Base-by-base conservation (phyloP, 179 eudicot species). In the Corrigiola litoralis region DNA sequence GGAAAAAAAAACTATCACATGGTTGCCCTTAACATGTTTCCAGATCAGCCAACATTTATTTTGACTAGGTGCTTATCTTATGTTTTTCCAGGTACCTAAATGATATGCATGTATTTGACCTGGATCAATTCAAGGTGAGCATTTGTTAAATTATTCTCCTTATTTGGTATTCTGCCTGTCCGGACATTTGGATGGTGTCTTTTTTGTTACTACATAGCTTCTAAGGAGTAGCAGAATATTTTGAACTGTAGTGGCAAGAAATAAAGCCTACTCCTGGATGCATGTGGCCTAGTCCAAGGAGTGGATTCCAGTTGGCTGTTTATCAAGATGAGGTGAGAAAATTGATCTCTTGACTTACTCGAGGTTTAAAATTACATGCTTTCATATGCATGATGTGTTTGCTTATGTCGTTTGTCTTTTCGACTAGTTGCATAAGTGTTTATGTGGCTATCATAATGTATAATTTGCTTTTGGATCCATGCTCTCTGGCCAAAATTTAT, bases 221-320 rank as follows among this genome's bases (percentile, higher is more conserved):
- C 38, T 49, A 28, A 70, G 32, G 57, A 14, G 48, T 17, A 3
- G 53, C 21, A 47, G 63, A 32, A 48, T 68, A 54, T 68, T 64
- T 66, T 72, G 20, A 31, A 63, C 41, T 74, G 66, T 66, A 94
- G 99, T 94, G 97, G 99, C 95, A 87, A 83, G 99, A 94, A 80
- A 83, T 94, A 77, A 94, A 90, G 81, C 87, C 97, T 23, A 70
- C 55, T 29, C 99, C 82, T 78, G 99, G 89, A 51, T 77, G 89
- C 81, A 63, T 87, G 90, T 90, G 99, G 99, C 97, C 99, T 2
- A 90, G 97, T 71, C 72, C 94, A 58, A 86, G 99, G 67, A 94
- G 99, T 83, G 99, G 94, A 40, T 94, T 94, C 60, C 99, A 94
- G 82, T 73, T 94, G 69, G 68, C 79, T 73, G 99, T 90, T 77